Conservation (phyloP, 495 filamentous ascomycete genomes). For the Neurospora sp. region DNA sequence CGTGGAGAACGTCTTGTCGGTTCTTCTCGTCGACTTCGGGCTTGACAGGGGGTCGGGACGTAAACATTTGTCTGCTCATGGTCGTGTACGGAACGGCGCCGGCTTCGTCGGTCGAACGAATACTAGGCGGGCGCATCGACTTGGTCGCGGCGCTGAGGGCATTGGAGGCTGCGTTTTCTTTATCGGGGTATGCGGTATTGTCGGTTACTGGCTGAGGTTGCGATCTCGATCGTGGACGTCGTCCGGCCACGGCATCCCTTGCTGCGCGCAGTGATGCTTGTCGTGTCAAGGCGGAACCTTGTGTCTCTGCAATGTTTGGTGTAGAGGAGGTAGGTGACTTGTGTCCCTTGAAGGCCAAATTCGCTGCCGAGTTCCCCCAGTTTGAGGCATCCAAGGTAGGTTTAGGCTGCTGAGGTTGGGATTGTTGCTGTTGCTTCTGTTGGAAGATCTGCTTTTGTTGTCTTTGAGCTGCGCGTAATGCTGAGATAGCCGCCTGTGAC, state of each 20-base stretch:
- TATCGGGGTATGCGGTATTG: constrained; percentile 40
- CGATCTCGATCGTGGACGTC: constrained; percentile 55
- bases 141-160: constrained; percentile 57
- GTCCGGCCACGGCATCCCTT: constrained; percentile 56
- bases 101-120: constrained; percentile 21
- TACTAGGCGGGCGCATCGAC: constrained; percentile 35
- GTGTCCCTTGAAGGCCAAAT: constrained; percentile 37
- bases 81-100: constrained; percentile 36
- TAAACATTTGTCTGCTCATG: constrained; percentile 58
- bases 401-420: constrained; percentile 9
- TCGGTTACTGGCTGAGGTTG: constrained; percentile 33
- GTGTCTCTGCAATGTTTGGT: not conserved
- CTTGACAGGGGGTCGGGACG: constrained; percentile 60
- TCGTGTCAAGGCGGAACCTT: constrained; percentile 13
- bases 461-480: constrained; percentile 50
- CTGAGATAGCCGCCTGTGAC: constrained; percentile 62
- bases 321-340: constrained; percentile 6
- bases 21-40: constrained; percentile 64
- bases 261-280: constrained; percentile 60
- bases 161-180: constrained; percentile 48
- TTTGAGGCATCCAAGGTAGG: constrained; percentile 13
- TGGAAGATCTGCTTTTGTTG: constrained; percentile 31
- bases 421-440: constrained; percentile 26
- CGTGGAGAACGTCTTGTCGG: constrained; percentile 58
- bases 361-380: constrained; percentile 50